Percentiles rank a stretch among this genome's conserved stretches.
phyloP scores from a whole-genome alignment of 371 early-diverging fungal species.

The Syncephalastrum contaminatum region DNA sequence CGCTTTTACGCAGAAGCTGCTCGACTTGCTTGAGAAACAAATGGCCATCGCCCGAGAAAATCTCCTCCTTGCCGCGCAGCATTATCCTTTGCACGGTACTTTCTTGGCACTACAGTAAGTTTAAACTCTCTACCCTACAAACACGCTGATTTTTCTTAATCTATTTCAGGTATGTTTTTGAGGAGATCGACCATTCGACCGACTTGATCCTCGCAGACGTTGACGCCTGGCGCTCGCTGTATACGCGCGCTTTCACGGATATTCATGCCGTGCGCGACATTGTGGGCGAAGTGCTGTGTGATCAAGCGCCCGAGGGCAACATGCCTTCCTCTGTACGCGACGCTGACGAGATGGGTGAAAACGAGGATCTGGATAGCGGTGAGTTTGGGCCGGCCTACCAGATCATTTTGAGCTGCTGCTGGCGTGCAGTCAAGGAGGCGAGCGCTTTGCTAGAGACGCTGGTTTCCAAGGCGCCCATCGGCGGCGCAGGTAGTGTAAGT shows the following conservation, averaged over 20 bases:
- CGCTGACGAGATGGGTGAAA: slow-evolving; percentile 59
- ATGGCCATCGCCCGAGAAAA: slow-evolving; percentile 57
- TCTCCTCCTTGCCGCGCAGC: slow-evolving; percentile 68
- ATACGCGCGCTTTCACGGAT: slow-evolving; percentile 40
- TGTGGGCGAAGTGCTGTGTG: slow-evolving; percentile 70
- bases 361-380: slow-evolving; percentile 19
- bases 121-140: not conserved
- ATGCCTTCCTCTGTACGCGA: slow-evolving; percentile 65
- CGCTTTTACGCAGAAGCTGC: slow-evolving; percentile 50
- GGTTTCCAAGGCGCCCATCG: slow-evolving; percentile 33
- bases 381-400: slow-evolving; percentile 71
- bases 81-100: slow-evolving; percentile 75
- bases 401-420: slow-evolving; percentile 86
- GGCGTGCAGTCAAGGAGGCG: slow-evolving; percentile 91
- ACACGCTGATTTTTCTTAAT: not conserved
- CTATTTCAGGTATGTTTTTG: slow-evolving; percentile 54
- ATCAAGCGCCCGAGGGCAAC: slow-evolving; percentile 84
- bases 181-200: slow-evolving; percentile 51
- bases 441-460: slow-evolving; percentile 47
- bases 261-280: slow-evolving; percentile 55
- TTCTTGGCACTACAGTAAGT: slow-evolving; percentile 65
- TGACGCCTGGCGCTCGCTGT: slow-evolving; percentile 44
- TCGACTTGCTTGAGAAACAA: slow-evolving; percentile 52
- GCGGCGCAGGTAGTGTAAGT: slow-evolving; percentile 12
- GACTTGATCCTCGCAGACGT: slow-evolving; percentile 29